Conservation (phyloP, 2,329 filamentous ascomycete genomes). For the Fonsecaea monophora region DNA sequence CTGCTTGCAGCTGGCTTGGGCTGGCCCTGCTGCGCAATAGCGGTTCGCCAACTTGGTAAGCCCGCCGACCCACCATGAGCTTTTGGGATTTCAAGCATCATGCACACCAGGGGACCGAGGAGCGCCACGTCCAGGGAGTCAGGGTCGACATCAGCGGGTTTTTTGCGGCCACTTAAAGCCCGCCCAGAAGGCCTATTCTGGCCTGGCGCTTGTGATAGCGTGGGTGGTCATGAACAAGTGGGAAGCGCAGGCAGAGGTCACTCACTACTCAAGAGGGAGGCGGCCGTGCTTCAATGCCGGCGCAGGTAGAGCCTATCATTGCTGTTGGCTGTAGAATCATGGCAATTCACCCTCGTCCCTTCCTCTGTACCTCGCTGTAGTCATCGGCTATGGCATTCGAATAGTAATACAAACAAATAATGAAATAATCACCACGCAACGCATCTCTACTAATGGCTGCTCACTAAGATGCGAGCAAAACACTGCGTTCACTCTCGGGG, state of each 20-base stretch:
- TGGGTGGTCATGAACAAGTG: constrained; percentile 16
- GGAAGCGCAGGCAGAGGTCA: constrained; percentile 1
- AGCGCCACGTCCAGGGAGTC: constrained; percentile 15
- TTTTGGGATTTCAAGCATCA: constrained; percentile 15
- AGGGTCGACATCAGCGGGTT: constrained; percentile 20
- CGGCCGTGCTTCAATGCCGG: constrained; percentile 1
- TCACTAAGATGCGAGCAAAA: neutral
- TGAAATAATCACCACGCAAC: constrained; percentile 7
- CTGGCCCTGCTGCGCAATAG: neutral
- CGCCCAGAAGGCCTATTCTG: neutral
- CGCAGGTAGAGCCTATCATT: neutral
- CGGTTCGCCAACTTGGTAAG: constrained; percentile 10
- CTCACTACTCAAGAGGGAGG: neutral
- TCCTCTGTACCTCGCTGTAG: neutral
- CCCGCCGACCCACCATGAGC: neutral
- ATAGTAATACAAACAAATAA: constrained; percentile 23
- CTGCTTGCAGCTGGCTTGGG: neutral
- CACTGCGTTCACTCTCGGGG: neutral
- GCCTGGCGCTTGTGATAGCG: constrained; percentile 14
- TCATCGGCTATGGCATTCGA: constrained; percentile 13
- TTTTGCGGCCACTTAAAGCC: constrained; percentile 8
- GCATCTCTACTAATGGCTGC: neutral
- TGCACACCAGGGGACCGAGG: constrained; percentile 7
- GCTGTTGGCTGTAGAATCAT: constrained; percentile 1
- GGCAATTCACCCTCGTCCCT: neutral